These are phyloP conservation scores for Anastatica hierochuntica DNA, from an alignment of 345 rosid genomes.

Conservation along the genomic window DNA sequence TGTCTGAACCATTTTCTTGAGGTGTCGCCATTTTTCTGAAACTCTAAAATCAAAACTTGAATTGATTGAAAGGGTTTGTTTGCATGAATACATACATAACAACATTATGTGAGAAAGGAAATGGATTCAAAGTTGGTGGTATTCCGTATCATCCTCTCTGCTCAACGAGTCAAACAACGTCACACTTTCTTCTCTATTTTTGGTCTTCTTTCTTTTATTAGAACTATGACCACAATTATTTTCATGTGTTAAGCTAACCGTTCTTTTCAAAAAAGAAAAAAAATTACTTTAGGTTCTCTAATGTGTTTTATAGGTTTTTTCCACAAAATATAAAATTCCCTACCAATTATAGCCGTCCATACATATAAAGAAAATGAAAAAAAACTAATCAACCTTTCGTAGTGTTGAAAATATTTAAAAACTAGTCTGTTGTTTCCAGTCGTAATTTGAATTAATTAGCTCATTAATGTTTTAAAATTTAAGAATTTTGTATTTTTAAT, in stretches of 20 bases:
- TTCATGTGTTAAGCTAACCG: constrained; percentile 10
- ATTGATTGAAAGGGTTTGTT: constrained; percentile 4
- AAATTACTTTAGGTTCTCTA: too few relatives aligned
- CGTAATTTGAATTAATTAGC: too few relatives aligned
- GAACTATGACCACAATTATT: background rate
- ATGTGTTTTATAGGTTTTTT: too few relatives aligned
- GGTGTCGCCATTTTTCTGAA: background rate
- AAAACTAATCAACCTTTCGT: too few relatives aligned
- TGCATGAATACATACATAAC: constrained; percentile 11
- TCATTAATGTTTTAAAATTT: too few relatives aligned
- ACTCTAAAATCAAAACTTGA: constrained; percentile 1
- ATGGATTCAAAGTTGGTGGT: constrained; percentile 25
- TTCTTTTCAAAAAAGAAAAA: too few relatives aligned
- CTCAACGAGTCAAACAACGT: constrained; percentile 17
- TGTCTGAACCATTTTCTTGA: constrained; percentile 13
- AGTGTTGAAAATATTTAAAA: too few relatives aligned
- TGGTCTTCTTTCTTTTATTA: constrained; percentile 24
- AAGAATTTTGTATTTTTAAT: too few relatives aligned
- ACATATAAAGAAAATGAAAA: too few relatives aligned
- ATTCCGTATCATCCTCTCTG: constrained; percentile 24
- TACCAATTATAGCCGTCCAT: too few relatives aligned
- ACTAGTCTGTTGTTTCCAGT: too few relatives aligned
- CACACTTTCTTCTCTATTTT: constrained; percentile 17
- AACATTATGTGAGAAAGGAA: background rate
- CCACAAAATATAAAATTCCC: too few relatives aligned